These are phyloP conservation scores for Pseudonitzschia multiseries DNA, from an alignment of 108 stramenopile species.

Conservation along the genomic window DNA sequence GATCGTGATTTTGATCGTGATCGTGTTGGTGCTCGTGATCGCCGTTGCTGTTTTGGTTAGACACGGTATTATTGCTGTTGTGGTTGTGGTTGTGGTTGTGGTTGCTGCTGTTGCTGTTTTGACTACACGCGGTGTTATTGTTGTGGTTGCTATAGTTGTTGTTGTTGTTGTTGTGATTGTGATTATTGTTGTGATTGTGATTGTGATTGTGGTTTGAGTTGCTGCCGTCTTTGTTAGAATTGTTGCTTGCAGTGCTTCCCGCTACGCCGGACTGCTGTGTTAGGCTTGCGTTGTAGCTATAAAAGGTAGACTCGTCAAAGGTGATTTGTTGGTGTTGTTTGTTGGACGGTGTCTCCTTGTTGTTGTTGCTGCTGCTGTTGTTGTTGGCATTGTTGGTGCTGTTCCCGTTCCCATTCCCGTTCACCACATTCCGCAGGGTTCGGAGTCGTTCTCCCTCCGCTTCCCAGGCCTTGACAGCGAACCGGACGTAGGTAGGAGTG, in stretches of 20 bases:
- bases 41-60: not conserved
- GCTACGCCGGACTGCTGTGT: not conserved
- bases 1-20: not conserved
- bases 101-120: not conserved
- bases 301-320: not conserved
- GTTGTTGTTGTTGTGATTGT: not conserved
- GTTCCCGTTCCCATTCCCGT: too few relatives aligned
- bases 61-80: not conserved
- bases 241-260: not conserved
- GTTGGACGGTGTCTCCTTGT: not conserved
- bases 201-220: not conserved
- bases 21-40: not conserved
- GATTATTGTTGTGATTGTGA: not conserved
- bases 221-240: not conserved
- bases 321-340: not conserved
- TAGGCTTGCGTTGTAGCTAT: not conserved
- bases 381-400: too few relatives aligned
- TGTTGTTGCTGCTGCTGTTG: too few relatives aligned
- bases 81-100: constrained; percentile 3
- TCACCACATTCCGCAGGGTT: not conserved
- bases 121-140: not conserved
- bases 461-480: constrained; percentile 49
- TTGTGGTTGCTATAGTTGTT: not conserved
- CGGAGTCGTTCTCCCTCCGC: constrained; percentile 37
- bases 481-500: constrained; percentile 31